These are phyloP conservation scores for Myochromella boudieri DNA, from an alignment of 768 basidiomycete species.

Conservation along the genomic window DNA sequence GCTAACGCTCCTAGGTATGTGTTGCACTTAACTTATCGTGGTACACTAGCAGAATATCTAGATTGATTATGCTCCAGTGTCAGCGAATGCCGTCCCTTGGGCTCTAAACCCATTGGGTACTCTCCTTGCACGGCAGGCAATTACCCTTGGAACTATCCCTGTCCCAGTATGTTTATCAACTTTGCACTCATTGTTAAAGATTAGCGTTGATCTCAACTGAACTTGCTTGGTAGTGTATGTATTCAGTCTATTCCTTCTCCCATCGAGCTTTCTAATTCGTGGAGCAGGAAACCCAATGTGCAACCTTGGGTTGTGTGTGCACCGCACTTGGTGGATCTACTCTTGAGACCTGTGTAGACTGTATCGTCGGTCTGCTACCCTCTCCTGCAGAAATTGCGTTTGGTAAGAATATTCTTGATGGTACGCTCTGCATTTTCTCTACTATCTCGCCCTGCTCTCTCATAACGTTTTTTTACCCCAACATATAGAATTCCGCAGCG, in stretches of 20 bases:
- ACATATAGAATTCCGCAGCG: background rate
- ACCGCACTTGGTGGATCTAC: constrained; percentile 17
- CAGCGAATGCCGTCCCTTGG: constrained; percentile 1
- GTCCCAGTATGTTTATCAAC: constrained; percentile 1
- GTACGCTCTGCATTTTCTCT: constrained; percentile 19
- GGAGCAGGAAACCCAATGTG: too few relatives aligned
- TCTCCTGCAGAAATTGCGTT: constrained; percentile 6
- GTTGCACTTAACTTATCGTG: background rate
- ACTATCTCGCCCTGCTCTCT: background rate
- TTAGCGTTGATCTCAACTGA: too few relatives aligned
- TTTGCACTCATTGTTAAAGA: too few relatives aligned
- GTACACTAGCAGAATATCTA: too few relatives aligned
- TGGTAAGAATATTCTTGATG: constrained; percentile 23
- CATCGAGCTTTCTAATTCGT: too few relatives aligned
- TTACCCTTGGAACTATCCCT: background rate
- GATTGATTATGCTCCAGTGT: background rate
- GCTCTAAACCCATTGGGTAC: background rate
- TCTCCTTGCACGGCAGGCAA: constrained; percentile 6
- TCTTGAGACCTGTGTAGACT: constrained; percentile 32
- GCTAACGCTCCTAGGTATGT: constrained; percentile 2
- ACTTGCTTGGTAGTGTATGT: too few relatives aligned
- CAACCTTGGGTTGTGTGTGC: constrained; percentile 25
- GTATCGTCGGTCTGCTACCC: constrained; percentile 19
- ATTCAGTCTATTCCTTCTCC: too few relatives aligned
- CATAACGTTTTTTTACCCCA: background rate